Evolutionary conservation across 116 monocot genomes (phyloP).

Genomic region (Thalassia testudinum): DNA sequence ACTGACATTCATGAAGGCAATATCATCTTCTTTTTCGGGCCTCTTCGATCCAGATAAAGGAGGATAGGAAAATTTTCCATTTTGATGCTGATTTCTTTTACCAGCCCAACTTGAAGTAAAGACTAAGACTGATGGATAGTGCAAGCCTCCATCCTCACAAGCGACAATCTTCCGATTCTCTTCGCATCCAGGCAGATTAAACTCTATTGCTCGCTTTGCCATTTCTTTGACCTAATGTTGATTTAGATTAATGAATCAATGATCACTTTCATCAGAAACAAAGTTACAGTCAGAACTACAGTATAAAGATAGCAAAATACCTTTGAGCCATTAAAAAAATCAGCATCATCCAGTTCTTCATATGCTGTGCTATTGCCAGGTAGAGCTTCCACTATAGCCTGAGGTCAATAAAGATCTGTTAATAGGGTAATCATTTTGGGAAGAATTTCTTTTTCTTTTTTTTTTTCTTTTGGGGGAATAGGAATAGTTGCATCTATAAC

Average conservation of each 20-base stretch:
- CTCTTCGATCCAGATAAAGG: conserved; percentile 16
- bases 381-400: conserved; percentile 22
- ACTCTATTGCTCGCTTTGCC: conserved; percentile 52
- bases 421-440: background rate
- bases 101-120: conserved; percentile 39
- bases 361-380: conserved; percentile 2
- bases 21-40: conserved; percentile 58
- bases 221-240: conserved; percentile 51
- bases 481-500: background rate
- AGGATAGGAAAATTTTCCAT: conserved; percentile 47
- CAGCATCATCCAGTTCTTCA: conserved; percentile 18
- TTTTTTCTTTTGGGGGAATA: no score
- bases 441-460: background rate
- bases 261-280: no score
- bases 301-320: conserved; percentile 6
- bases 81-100: conserved; percentile 7
- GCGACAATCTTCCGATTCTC: conserved; percentile 57
- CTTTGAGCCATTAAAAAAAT: conserved; percentile 69
- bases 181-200: conserved; percentile 54
- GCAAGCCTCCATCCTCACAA: conserved; percentile 57
- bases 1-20: conserved; percentile 81
- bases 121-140: conserved; percentile 73
- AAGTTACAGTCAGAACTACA: no score
- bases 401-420: background rate
- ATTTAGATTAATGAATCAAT: no score